Percentiles rank a stretch among this genome's conserved stretches.
Evolutionary conservation across 2,329 filamentous ascomycete genomes (phyloP).

Genomic region (Orbilia blumenaviensis): DNA sequence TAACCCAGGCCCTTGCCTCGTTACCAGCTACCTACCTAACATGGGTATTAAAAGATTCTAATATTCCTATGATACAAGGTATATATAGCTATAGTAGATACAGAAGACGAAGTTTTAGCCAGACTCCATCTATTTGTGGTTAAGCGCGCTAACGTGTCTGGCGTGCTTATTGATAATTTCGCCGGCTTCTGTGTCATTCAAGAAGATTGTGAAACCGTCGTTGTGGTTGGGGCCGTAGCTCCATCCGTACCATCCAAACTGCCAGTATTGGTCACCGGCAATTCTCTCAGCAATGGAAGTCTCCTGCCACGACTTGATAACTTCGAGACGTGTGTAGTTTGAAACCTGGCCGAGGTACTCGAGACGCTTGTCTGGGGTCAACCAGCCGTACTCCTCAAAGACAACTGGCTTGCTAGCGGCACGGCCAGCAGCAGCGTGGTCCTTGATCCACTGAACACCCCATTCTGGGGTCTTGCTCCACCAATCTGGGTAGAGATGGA

Average conservation of each 20-base stretch:
- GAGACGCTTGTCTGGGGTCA: slow-evolving; percentile 65
- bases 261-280: slow-evolving; percentile 67
- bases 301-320: slow-evolving; percentile 65
- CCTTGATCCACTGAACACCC: slow-evolving; percentile 67
- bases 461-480: slow-evolving; percentile 67
- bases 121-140: slow-evolving; percentile 48
- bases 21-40: too few species aligned
- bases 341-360: slow-evolving; percentile 63
- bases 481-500: slow-evolving; percentile 69
- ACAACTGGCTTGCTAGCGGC: slow-evolving; percentile 66
- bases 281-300: slow-evolving; percentile 65
- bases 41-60: slow-evolving; percentile 21
- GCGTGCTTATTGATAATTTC: slow-evolving; percentile 64
- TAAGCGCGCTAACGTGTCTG: slow-evolving; percentile 61
- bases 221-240: slow-evolving; percentile 68
- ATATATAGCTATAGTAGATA: slow-evolving; percentile 23
- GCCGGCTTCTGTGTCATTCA: slow-evolving; percentile 65
- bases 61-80: slow-evolving; percentile 45
- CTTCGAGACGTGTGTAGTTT: slow-evolving; percentile 64
- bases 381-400: slow-evolving; percentile 68
- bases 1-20: neutral
- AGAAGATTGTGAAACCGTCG: slow-evolving; percentile 68
- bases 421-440: slow-evolving; percentile 64
- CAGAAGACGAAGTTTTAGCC: slow-evolving; percentile 1
- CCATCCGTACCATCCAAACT: slow-evolving; percentile 66